A percentile compares a stretch with the other conserved stretches of the same genome.
Evolutionary conservation across 176 grass and related monocot species (phyloP).

Genomic region (barley (Hordeum vulgare)): DNA sequence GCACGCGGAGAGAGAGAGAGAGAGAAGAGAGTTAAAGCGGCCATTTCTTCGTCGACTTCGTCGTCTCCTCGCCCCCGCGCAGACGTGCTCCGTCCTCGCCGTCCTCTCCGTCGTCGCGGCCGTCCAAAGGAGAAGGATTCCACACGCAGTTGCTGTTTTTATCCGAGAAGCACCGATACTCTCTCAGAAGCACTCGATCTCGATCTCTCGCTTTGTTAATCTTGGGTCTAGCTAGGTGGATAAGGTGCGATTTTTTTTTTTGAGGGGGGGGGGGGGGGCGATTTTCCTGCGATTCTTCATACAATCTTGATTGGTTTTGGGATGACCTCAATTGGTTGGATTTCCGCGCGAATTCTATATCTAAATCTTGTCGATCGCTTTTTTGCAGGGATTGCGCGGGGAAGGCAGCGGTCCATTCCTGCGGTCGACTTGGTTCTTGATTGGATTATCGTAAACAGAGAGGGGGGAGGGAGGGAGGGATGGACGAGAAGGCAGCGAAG

Average conservation of each 20-base stretch:
- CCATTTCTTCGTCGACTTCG: conserved; percentile 6
- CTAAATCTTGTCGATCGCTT: neutral
- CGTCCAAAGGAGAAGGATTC: conserved; percentile 5
- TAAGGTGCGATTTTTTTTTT: conserved; percentile 10
- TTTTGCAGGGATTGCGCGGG: neutral
- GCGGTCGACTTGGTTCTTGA: neutral
- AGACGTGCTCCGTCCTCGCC: conserved; percentile 12
- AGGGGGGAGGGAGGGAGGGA: neutral
- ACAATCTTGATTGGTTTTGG: neutral
- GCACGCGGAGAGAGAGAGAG: conserved; percentile 4
- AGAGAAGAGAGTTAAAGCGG: neutral
- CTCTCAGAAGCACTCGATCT: neutral
- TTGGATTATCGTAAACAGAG: neutral
- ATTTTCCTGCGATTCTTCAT: neutral
- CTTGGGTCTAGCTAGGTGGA: neutral
- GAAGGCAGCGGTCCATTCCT: neutral
- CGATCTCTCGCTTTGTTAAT: neutral
- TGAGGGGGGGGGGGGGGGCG: neutral
- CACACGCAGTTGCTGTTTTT: neutral
- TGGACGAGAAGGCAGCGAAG: conserved; percentile 64
- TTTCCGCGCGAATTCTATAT: neutral
- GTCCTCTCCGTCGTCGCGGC: conserved; percentile 17
- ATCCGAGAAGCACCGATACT: neutral
- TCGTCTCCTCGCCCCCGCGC: neutral
- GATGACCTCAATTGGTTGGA: neutral